Conservation (phyloP, 495 filamentous ascomycete species). For the Xylaria longipes region DNA sequence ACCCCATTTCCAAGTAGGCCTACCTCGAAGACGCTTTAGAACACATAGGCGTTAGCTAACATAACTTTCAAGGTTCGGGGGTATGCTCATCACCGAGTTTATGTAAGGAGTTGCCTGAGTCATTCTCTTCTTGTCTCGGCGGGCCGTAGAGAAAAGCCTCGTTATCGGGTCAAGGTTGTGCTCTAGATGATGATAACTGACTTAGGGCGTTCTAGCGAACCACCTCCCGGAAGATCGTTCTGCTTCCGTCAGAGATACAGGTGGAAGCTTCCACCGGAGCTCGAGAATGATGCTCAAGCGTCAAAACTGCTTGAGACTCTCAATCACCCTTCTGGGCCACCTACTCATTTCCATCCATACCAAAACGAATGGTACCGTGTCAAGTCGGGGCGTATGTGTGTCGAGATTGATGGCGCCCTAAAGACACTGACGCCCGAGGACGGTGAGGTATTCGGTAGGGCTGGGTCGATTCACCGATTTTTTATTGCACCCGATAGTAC, state of each 20-base stretch:
- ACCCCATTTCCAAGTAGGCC: slow-evolving; percentile 4
- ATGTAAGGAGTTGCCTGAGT: background rate
- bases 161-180: background rate
- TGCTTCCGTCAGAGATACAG: slow-evolving; percentile 14
- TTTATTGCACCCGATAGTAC: slow-evolving; percentile 28
- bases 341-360: slow-evolving; percentile 43
- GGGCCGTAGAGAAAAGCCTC: background rate
- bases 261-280: slow-evolving; percentile 4
- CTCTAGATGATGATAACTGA: background rate
- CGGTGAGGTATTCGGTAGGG: slow-evolving; percentile 36
- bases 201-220: background rate
- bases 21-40: background rate
- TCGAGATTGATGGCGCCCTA: slow-evolving; percentile 36
- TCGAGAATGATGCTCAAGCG: background rate
- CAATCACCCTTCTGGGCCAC: slow-evolving; percentile 33
- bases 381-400: slow-evolving; percentile 33
- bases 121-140: background rate
- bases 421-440: slow-evolving; percentile 31
- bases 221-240: slow-evolving; percentile 15
- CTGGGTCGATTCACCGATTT: slow-evolving; percentile 40
- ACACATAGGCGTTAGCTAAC: background rate
- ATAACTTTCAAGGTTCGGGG: background rate
- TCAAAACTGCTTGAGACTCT: background rate
- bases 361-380: slow-evolving; percentile 44
- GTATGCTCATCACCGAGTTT: slow-evolving; percentile 1